These are phyloP conservation scores for Cutaneotrichosporon mucoides DNA, from an alignment of 1,284 basidiomycete species.

Conservation along the genomic window DNA sequence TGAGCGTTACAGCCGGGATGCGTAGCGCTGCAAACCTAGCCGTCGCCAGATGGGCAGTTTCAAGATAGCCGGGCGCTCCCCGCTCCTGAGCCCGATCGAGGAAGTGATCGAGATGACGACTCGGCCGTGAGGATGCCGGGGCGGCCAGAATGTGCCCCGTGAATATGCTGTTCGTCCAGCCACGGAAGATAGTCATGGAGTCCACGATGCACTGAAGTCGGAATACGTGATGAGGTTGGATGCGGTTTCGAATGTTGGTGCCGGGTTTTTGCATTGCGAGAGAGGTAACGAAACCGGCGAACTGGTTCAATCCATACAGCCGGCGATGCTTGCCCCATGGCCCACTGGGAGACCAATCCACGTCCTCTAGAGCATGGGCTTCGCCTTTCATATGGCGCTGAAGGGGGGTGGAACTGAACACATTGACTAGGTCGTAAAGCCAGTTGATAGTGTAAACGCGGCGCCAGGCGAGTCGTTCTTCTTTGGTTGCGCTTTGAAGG, in stretches of 20 bases:
- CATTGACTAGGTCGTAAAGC: conserved; percentile 6
- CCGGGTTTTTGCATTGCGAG: neutral
- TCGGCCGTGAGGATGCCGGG: neutral
- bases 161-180: neutral
- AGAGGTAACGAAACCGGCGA: conserved; percentile 1
- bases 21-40: too few relatives aligned
- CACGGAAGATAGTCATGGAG: neutral
- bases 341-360: neutral
- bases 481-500: neutral
- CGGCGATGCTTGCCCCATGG: neutral
- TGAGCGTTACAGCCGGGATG: too few relatives aligned
- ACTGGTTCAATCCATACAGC: conserved; percentile 2
- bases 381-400: too few relatives aligned
- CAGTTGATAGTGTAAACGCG: conserved; percentile 3
- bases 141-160: neutral
- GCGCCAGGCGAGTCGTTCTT: neutral
- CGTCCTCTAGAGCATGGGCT: neutral
- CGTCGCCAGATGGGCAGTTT: too few relatives aligned
- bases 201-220: conserved; percentile 1
- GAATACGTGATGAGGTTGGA: conserved; percentile 3
- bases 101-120: neutral
- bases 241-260: neutral
- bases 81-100: neutral
- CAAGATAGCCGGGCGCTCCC: too few relatives aligned
- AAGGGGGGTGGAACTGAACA: neutral